These are phyloP conservation scores for Daldinia bambusicola DNA, from an alignment of 495 filamentous ascomycete genomes.

Conservation along the genomic window DNA sequence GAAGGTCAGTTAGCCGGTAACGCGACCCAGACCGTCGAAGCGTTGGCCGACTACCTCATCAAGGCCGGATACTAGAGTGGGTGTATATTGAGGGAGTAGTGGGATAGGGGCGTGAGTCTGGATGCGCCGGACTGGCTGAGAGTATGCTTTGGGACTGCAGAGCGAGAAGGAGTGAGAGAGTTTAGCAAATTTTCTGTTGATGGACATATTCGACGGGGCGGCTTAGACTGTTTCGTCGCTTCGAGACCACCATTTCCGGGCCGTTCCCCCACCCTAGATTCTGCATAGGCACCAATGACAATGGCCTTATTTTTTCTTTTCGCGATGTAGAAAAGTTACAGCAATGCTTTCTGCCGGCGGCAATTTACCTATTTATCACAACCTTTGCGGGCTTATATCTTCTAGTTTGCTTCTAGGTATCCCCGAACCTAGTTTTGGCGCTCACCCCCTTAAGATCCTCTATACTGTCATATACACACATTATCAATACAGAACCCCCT, in stretches of 20 bases:
- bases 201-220: constrained; percentile 20
- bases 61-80: constrained; percentile 70
- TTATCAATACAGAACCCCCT: constrained; percentile 32
- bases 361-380: constrained; percentile 23
- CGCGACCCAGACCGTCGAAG: constrained; percentile 71
- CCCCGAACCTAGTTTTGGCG: constrained; percentile 33
- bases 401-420: constrained; percentile 44
- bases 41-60: constrained; percentile 79
- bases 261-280: constrained; percentile 42
- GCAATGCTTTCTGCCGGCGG: constrained; percentile 7
- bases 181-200: constrained; percentile 42
- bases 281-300: constrained; percentile 50
- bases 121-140: constrained; percentile 18
- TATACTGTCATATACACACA: constrained; percentile 40
- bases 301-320: constrained; percentile 30
- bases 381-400: constrained; percentile 38
- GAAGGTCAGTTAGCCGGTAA: constrained; percentile 73
- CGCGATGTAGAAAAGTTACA: constrained; percentile 39
- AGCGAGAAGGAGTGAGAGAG: constrained; percentile 13
- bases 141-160: constrained; percentile 27
- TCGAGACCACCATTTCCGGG: constrained; percentile 21
- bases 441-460: constrained; percentile 12
- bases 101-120: constrained; percentile 10
- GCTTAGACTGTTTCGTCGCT: constrained; percentile 35
- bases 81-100: constrained; percentile 9